Base-by-base conservation (phyloP, 202 grass and related monocot genomes). In the Dendrocalamus latiflorus region DNA sequence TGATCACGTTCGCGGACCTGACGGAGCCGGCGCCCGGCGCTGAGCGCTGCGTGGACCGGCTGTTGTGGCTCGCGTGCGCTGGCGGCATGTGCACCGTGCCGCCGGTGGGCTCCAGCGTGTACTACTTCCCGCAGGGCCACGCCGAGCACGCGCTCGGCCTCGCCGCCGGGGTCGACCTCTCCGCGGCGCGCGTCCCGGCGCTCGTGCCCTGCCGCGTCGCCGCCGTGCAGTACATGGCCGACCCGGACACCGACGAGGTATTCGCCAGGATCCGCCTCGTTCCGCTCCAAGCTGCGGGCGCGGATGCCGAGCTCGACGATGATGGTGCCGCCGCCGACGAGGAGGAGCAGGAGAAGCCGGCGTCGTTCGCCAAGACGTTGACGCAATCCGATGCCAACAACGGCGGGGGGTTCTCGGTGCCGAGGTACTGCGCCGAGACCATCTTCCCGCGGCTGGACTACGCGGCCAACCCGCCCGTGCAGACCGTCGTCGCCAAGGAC, bases 401-500 rank as follows among this genome's bases (percentile, higher is more conserved):
- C 62, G 95, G 95, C 34, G 95, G 95, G 7, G 95, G 95, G 21
- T 98, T 98, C 89, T 98, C 95, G 30, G 93, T 98, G 50, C 93
- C 95, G 4, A 76, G 95, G 48, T 95, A 95, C 85, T 95, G 95
- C 73, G 95, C 95, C 0, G 95, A 98, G 73, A 98, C 93, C 51
- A 95, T 98, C 73, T 98, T 98, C 92, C 93, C 93, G n/a, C 87
- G 85, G 72, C 83, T 98, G 9, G 95, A 98, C 89, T 98, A 98
- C 85, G 83, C 93, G 3, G 87, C 89, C 8, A 85, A 93, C 79
- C 93, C 92, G 54, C 95, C 95, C 3, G 93, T 95, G 57, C 95
- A 98, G 87, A 93, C 87, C 51, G 91, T 98, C 20, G 56, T 98
- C 72, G 89, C 95, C 42, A 95, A 76, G 72, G 95, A 98, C 74